Evolutionary conservation across 2,329 filamentous ascomycete species (phyloP), one percentile per base, ranked within the genome.

Genomic region (Cordyceps cicadae): DNA sequence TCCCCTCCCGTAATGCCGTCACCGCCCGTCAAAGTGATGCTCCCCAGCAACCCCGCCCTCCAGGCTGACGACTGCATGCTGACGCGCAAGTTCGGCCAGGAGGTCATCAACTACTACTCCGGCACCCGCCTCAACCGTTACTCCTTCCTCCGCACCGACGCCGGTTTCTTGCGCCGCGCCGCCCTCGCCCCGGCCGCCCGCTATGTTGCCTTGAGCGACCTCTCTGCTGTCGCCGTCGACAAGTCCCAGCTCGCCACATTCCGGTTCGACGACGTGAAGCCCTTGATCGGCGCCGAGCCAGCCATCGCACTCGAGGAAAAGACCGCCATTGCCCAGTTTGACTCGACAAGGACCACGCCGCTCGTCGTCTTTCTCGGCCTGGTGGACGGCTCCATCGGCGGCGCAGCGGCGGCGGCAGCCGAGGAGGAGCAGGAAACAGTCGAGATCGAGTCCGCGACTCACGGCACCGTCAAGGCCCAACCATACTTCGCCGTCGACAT

Each of bases 401-500:
- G 77, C 0, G 82, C 88, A 56, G 69, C 79, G 62, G 63, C 88
- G 56, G 69, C 79, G 62, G 63, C 63, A 4, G 11, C 26, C 6
- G 24, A n/a, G n/a, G 63, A n/a, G n/a, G 63, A 64, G 6, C 53
- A 58, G 17, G 62, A 67, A n/a, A 70, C 72, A 26, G 64, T 64
- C 7, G 67, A 69, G 34, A 64, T 72, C 46, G 50, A 67, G 21
- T 70, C 73, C 19, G 63, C 65, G 5, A 66, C 68, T 1, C 88
- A 87, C 69, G 86, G 85, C 62, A 84, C 85, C 53, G 95, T 96
- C 71, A 82, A 79, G 39, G 94, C 93, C 3, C 81, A 82, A 54
- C 92, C 94, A 1, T 95, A 87, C 75, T 99, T 97, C 70, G 93
- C 92, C 1, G 73, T 99, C 14, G 94, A 97, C 71, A 82, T 96